Evolutionary conservation across 2,329 filamentous ascomycete species (phyloP).

Genomic region (Pseudogymnoascus sp.): DNA sequence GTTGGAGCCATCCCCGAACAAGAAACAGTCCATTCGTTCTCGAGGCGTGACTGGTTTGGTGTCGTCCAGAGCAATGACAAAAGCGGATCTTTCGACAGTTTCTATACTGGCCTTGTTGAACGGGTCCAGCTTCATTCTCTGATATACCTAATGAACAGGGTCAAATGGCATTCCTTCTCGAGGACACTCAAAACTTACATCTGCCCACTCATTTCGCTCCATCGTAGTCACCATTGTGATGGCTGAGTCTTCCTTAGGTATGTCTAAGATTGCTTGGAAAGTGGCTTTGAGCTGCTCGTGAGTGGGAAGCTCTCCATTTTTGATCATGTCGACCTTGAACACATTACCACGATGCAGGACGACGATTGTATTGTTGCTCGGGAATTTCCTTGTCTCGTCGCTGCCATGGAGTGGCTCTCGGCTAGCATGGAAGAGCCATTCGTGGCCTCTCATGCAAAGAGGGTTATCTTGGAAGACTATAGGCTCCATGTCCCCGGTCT

Average conservation of each 20-base stretch:
- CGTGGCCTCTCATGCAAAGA: slow-evolving; percentile 18
- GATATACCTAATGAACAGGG: background rate
- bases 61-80: slow-evolving; percentile 23
- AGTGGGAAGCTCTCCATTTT: slow-evolving; percentile 9
- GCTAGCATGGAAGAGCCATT: slow-evolving; percentile 26
- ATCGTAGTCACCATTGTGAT: slow-evolving; percentile 21
- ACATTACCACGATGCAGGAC: slow-evolving; percentile 22
- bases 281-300: slow-evolving; percentile 14
- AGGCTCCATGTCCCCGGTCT: slow-evolving; percentile 16
- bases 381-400: slow-evolving; percentile 21
- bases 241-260: slow-evolving; percentile 13
- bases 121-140: slow-evolving; percentile 9
- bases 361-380: slow-evolving; percentile 22
- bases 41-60: slow-evolving; percentile 14
- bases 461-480: slow-evolving; percentile 17
- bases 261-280: slow-evolving; percentile 21
- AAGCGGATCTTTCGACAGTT: slow-evolving; percentile 20
- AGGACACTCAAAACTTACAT: slow-evolving; percentile 9
- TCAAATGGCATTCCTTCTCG: background rate
- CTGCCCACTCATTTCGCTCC: slow-evolving; percentile 21
- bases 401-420: slow-evolving; percentile 19
- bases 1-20: slow-evolving; percentile 19
- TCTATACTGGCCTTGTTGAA: slow-evolving; percentile 14
- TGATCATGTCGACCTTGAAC: slow-evolving; percentile 22
- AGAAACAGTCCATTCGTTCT: slow-evolving; percentile 18